Evolutionary conservation across 2,329 filamentous ascomycete genomes (phyloP), one percentile per base, ranked within the genome.

Genomic region (Beauveria rudraprayagi): DNA sequence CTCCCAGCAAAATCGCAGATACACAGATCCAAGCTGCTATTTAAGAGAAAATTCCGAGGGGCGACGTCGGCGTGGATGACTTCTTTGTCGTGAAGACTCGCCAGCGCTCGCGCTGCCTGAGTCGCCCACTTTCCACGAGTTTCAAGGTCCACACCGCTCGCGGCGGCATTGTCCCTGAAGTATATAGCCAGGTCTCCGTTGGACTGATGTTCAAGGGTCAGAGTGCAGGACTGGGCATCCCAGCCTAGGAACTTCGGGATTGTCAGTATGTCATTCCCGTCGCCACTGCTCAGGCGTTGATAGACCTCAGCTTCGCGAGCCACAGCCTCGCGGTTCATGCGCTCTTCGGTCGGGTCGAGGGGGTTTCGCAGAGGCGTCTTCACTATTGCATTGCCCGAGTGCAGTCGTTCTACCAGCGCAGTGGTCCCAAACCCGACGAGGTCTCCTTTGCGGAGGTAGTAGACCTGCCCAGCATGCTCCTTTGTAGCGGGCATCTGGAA

Each of bases 61-160:
- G 71, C 70, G 34, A 77, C 66, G 63, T 77, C 73, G 65, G 70
- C 74, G 63, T 77, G 75, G 63, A 77, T 70, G 16, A 76, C 68
- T n/a, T 67, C 64, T 61, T 68, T 68, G 11, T 63, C 67, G 67
- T 77, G 75, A 34, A 77, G 61, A 48, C 72, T 66, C 50, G 64
- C 63, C 30, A 77, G 60, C 10, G 68, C 73, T 65, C 73, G 68
- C 40, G 71, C 66, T 51, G 69, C 68, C 63, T 75, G 69, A 9
- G 66, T 66, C 48, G 66, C 67, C 73, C 73, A 75, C 46, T 63
- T 64, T 30, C 62, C 60, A 55, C 69, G 67, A 37, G 63, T 66
- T 55, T 65, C 53, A 5, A 50, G 17, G 17, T 41, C 55, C n/a
- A 22, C 8, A n/a, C 56, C 19, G 37, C 60, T 24, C n/a, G 24